Percentiles rank a stretch among this genome's conserved stretches.
Evolutionary conservation across 2,329 filamentous ascomycete genomes (phyloP).

Genomic region (Alternaria brassicicola): DNA sequence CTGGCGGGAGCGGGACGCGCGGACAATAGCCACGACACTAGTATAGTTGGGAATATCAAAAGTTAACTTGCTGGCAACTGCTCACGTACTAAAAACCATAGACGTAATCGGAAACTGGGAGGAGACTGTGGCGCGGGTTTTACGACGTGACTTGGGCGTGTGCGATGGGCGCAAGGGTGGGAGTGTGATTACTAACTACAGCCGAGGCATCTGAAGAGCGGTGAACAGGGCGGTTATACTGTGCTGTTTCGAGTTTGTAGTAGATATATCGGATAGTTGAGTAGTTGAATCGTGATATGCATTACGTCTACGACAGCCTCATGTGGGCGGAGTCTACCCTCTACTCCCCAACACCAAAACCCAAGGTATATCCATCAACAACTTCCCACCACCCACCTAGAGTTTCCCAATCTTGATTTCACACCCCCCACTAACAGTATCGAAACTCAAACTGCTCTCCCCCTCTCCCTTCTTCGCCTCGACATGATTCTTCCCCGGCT

Average conservation of each 20-base stretch:
- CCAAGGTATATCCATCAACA: background rate
- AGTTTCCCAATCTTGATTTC: conserved; percentile 42
- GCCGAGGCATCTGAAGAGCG: background rate
- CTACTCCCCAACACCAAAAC: background rate
- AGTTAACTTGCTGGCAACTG: background rate
- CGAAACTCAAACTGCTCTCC: conserved; percentile 42
- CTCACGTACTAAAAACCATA: background rate
- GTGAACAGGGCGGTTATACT: background rate
- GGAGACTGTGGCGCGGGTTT: background rate
- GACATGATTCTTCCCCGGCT: conserved; percentile 40
- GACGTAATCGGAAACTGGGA: background rate
- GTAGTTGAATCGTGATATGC: background rate
- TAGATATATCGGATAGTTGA: background rate
- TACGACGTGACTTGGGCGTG: background rate
- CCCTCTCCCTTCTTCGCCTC: conserved; percentile 50
- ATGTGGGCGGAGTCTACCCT: background rate
- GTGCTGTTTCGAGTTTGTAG: background rate
- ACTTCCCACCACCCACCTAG: conserved; percentile 8
- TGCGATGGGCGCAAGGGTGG: background rate
- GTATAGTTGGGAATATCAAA: background rate
- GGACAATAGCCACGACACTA: background rate
- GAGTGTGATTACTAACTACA: background rate
- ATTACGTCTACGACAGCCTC: background rate
- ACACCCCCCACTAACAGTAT: conserved; percentile 40
- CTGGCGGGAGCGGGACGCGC: conserved; percentile 2